These are phyloP conservation scores for Syzygium oleosum DNA, from an alignment of 345 rosid species.

Conservation along the genomic window DNA sequence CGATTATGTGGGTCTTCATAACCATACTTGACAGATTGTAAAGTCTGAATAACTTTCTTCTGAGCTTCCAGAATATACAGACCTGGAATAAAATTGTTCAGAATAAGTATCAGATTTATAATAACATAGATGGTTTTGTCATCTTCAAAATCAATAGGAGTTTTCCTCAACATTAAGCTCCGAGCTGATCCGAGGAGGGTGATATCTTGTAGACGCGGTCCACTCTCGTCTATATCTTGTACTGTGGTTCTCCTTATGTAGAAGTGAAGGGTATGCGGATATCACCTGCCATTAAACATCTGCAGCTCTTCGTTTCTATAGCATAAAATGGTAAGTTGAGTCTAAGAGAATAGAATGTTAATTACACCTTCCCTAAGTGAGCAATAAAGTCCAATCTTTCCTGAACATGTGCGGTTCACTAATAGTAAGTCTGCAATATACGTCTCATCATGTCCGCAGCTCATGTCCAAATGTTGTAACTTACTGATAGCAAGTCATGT, in stretches of 20 bases:
- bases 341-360: neutral
- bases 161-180: no score
- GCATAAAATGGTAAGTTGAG: neutral
- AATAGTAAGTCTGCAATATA: neutral
- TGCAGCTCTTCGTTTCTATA: neutral
- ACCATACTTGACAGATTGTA: no score
- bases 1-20: no score
- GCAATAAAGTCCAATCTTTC: neutral
- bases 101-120: no score
- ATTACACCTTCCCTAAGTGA: neutral
- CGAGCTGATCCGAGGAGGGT: neutral
- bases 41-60: no score
- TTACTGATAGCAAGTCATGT: neutral
- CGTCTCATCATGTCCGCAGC: neutral
- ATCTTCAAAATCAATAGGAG: no score
- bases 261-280: conserved; percentile 21
- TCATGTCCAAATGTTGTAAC: neutral
- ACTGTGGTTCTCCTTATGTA: conserved; percentile 84
- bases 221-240: neutral
- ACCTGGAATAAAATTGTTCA: no score
- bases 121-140: no score
- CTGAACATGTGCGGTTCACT: neutral
- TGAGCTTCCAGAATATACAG: no score
- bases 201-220: neutral
- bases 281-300: neutral